These are phyloP conservation scores for Acanthamoeba divionensis DNA, from an alignment of 208 protist species.

Conservation along the genomic window DNA sequence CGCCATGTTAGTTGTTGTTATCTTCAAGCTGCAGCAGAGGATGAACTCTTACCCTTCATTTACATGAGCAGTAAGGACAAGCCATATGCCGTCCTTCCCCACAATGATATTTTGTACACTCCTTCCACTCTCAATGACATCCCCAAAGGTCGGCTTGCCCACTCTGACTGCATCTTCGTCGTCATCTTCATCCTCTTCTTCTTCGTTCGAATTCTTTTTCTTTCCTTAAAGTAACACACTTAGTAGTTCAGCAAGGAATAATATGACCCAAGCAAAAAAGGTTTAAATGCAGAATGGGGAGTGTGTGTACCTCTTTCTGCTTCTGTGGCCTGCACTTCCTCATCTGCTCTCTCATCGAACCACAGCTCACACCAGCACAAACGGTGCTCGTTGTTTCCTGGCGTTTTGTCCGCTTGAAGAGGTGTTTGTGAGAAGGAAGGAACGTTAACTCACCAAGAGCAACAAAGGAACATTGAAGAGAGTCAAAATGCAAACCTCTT, in stretches of 20 bases:
- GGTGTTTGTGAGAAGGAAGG: too few relatives aligned
- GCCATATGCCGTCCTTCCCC: not conserved
- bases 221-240: not conserved
- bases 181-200: not conserved
- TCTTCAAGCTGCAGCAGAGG: not conserved
- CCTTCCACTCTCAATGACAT: not conserved
- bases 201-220: not conserved
- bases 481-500: too few relatives aligned
- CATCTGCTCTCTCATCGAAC: not conserved
- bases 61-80: not conserved
- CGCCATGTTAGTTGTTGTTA: not conserved
- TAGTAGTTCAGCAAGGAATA: not conserved
- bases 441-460: too few relatives aligned
- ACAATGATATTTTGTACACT: not conserved
- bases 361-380: conserved; percentile 7
- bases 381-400: too few relatives aligned
- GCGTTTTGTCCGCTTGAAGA: too few relatives aligned
- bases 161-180: not conserved
- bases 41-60: not conserved
- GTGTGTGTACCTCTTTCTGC: not conserved
- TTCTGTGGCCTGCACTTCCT: not conserved
- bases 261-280: not conserved
- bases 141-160: not conserved
- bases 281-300: not conserved
- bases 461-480: too few relatives aligned